Percentiles rank a stretch among this genome's conserved stretches.
phyloP scores from a whole-genome alignment of 768 basidiomycete genomes.

The Kwoniella sp. region DNA sequence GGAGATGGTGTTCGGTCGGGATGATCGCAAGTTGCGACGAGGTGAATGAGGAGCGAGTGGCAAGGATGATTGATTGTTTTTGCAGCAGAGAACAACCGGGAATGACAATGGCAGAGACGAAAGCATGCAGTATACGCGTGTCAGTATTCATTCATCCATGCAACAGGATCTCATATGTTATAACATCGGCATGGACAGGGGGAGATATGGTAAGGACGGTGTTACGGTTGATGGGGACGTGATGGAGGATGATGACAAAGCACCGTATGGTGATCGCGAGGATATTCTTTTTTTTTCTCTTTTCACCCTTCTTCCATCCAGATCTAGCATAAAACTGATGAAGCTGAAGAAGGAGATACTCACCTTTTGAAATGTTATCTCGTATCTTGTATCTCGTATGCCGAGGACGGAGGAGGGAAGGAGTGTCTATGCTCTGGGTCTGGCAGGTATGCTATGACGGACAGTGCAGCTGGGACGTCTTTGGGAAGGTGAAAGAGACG shows the following conservation, averaged over 20 bases:
- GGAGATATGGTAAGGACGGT: neutral
- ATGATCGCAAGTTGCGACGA: neutral
- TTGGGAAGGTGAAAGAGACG: neutral
- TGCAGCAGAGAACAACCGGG: neutral
- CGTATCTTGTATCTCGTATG: neutral
- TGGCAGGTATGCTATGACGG: neutral
- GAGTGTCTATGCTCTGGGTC: neutral
- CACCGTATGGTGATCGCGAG: neutral
- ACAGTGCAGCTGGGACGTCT: no score
- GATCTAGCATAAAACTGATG: neutral
- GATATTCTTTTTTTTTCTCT: neutral
- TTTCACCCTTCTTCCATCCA: neutral
- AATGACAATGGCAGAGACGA: neutral
- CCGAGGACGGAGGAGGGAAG: no score
- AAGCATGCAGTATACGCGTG: constrained; percentile 1
- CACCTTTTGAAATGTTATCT: constrained; percentile 1
- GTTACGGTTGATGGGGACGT: neutral
- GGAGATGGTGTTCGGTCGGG: neutral
- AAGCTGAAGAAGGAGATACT: neutral
- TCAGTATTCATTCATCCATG: neutral
- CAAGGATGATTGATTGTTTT: neutral
- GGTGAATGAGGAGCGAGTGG: neutral
- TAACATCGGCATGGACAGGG: neutral
- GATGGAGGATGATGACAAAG: constrained; percentile 1
- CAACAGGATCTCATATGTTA: neutral